phyloP scores from a whole-genome alignment of 768 basidiomycete species.

The Suillus decipiens region DNA sequence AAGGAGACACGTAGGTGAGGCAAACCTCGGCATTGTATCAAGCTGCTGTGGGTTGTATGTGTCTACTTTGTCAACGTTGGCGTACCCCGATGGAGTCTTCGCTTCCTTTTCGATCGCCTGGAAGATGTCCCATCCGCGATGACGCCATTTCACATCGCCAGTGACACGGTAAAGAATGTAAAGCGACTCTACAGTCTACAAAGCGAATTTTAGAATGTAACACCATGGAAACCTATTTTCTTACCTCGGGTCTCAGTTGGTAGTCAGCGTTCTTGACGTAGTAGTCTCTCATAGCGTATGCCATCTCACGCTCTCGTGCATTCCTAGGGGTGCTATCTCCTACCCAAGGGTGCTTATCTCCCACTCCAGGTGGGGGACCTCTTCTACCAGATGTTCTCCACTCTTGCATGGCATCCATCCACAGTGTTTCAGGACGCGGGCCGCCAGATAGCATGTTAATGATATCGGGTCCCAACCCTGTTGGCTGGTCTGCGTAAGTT shows the following conservation, averaged over 20 bases:
- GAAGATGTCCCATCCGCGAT: conserved; percentile 71
- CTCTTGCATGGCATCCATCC: conserved; percentile 38
- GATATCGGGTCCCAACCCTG: conserved; percentile 68
- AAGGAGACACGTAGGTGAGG: conserved; percentile 16
- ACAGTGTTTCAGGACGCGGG: conserved; percentile 24
- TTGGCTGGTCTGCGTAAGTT: conserved; percentile 69
- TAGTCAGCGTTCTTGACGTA: conserved; percentile 45
- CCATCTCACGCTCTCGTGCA: conserved; percentile 20
- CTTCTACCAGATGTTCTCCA: conserved; percentile 50
- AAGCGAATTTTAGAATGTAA: conserved; percentile 1
- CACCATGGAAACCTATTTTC: conserved; percentile 15
- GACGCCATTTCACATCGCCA: conserved; percentile 66
- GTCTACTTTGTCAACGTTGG: conserved; percentile 54
- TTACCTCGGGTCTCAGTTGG: conserved; percentile 70
- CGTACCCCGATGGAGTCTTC: conserved; percentile 62
- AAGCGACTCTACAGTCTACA: conserved; percentile 70
- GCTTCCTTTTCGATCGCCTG: conserved; percentile 62
- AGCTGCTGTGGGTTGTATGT: conserved; percentile 36
- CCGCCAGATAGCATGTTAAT: conserved; percentile 38
- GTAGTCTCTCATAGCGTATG: conserved; percentile 54
- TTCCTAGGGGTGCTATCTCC: conserved; percentile 22
- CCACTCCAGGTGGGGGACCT: conserved; percentile 56
- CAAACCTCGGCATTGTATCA: conserved; percentile 76
- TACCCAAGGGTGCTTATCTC: conserved; percentile 35
- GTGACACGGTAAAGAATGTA: conserved; percentile 74